Base-by-base conservation (phyloP, 2,329 filamentous ascomycete species). In the Colletotrichum sp. region DNA sequence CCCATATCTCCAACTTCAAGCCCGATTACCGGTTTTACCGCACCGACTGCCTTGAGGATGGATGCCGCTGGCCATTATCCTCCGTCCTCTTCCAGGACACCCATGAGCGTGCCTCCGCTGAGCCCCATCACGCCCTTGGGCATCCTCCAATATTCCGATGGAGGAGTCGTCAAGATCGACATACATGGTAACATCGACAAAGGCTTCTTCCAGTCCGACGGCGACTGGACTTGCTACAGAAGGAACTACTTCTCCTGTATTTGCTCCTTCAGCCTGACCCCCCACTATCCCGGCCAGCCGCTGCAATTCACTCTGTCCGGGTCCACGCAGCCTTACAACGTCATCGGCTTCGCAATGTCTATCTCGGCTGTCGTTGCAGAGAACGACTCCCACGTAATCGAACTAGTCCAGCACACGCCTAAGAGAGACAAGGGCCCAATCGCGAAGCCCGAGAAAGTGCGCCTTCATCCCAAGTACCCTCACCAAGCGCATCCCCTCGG, bases 191-290 rank as follows among this genome's bases (percentile, higher is more conserved):
- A 92, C 80, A 95, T 98, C 75, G 95, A 98, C 83, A 98, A 98
- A 80, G 96, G 96, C 0, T 98, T 98, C 85, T 98, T 98, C 82
- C 87, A 93, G 43, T 90, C 90, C 5, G 96, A 98, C 71, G 89
- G 91, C 21, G 95, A 96, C 80, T 98, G 95, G 95, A 98, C 96
- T 0, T 98, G 96, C 85, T 98, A 98, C 83, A 90, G 96, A 39
- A 91, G 96, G 59, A 98, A 98, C 83, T 98, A 98, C 85, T 97
- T 98, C 83, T 93, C 95, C 0, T 95, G 97, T 69, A 92, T 93
- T 68, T 96, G 95, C 83, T 95, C 94, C 4, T 98, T 93, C 84
- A 90, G 90, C 14, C 86, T 98, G 28, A 88, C 89, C 55, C 94
- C 94, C 3, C 85, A 87, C 74, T 86, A 85, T 68, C 84, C 86